These are phyloP conservation scores for Fremontodendron californicum DNA, from an alignment of 345 rosid genomes.

Conservation along the genomic window DNA sequence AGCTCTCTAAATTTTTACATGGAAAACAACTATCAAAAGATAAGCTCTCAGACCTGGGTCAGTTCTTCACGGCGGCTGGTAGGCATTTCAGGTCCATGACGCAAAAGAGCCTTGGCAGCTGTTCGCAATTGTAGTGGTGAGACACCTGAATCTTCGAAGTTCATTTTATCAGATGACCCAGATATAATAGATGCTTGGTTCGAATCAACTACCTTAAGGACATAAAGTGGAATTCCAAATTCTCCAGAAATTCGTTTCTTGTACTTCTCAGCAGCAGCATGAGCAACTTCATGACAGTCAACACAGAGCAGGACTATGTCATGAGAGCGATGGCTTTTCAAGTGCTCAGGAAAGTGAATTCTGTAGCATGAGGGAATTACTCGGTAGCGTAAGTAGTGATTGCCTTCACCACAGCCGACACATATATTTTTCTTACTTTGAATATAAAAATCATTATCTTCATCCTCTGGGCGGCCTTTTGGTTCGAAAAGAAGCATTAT, in stretches of 20 bases:
- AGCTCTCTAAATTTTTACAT: not conserved
- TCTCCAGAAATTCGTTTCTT: conserved; percentile 69
- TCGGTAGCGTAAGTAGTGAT: conserved; percentile 87
- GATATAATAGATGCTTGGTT: conserved; percentile 36
- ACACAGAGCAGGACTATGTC: conserved; percentile 95
- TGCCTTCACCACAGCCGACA: conserved; percentile 93
- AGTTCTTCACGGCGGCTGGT: conserved; percentile 66
- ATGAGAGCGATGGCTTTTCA: conserved; percentile 98
- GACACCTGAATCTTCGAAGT: conserved; percentile 62
- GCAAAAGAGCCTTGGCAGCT: conserved; percentile 95
- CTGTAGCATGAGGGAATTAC: conserved; percentile 96
- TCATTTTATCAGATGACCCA: conserved; percentile 36
- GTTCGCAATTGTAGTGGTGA: conserved; percentile 85
- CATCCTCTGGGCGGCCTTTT: conserved; percentile 97
- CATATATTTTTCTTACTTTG: conserved; percentile 93
- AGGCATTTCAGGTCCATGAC: conserved; percentile 89
- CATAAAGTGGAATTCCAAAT: conserved; percentile 84
- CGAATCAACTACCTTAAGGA: conserved; percentile 65
- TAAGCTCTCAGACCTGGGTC: conserved; percentile 44
- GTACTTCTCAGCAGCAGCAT: conserved; percentile 93
- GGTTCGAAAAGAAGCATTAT: conserved; percentile 94
- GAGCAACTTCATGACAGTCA: conserved; percentile 95
- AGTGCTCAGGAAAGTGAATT: conserved; percentile 93
- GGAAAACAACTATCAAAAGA: not conserved
- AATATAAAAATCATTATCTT: conserved; percentile 89